Conservation (phyloP, 257 asterid genomes). For the Plectranthus barbatus region DNA sequence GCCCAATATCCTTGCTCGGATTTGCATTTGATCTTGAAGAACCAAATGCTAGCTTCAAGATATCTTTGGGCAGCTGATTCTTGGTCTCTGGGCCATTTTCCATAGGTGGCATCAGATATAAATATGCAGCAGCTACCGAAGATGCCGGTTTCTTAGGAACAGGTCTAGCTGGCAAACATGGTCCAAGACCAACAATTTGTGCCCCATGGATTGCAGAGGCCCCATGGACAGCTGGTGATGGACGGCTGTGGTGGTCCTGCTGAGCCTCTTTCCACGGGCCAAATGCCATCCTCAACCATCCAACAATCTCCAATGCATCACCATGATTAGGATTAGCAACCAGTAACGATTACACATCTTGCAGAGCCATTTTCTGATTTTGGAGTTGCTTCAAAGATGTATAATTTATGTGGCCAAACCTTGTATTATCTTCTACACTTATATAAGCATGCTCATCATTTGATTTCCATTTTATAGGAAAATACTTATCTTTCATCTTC, state of each 20-base stretch:
- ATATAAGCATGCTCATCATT: no score
- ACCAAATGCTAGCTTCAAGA: constrained; percentile 62
- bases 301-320: constrained; percentile 75
- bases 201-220: constrained; percentile 97
- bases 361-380: constrained; percentile 77
- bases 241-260: constrained; percentile 95
- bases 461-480: no score
- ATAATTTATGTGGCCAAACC: no score
- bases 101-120: constrained; percentile 32
- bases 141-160: constrained; percentile 51
- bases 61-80: constrained; percentile 50
- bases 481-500: no score
- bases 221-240: constrained; percentile 97
- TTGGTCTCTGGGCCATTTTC: constrained; percentile 58
- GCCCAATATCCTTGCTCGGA: constrained; percentile 34
- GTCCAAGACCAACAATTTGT: constrained; percentile 87
- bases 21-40: constrained; percentile 32
- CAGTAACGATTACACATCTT: constrained; percentile 64
- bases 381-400: no score
- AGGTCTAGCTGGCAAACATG: constrained; percentile 87
- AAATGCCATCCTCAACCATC: constrained; percentile 52
- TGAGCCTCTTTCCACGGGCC: constrained; percentile 78
- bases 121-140: constrained; percentile 28
- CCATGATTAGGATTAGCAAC: constrained; percentile 51
- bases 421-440: no score